Evolutionary conservation across 257 asterid species (phyloP).

Genomic region (Cynanchum wilfordii): DNA sequence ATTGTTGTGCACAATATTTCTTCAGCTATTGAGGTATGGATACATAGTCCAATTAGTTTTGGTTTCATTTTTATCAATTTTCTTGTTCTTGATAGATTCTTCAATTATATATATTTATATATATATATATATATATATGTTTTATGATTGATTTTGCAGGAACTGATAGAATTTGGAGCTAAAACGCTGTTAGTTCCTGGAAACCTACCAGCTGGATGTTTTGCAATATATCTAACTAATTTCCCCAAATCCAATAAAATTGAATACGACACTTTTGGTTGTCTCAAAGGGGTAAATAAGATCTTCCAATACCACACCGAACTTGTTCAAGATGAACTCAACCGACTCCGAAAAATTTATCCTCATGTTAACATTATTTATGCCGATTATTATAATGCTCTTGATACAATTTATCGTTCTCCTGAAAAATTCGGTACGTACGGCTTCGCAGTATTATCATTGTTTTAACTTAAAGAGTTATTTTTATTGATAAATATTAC

Average conservation of each 20-base stretch:
- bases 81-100: no score
- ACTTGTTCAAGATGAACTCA: conserved; percentile 25
- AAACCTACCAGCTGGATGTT: conserved; percentile 44
- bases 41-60: no score
- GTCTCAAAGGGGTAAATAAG: conserved; percentile 42
- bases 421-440: conserved; percentile 21
- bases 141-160: conserved; percentile 29
- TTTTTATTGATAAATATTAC: no score
- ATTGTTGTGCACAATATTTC: not conserved
- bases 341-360: conserved; percentile 18
- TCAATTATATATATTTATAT: no score
- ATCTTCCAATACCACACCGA: conserved; percentile 29
- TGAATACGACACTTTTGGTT: conserved; percentile 41
- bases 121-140: no score
- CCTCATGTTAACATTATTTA: conserved; percentile 37
- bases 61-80: no score
- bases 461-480: no score
- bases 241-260: conserved; percentile 18
- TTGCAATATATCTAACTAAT: conserved; percentile 23
- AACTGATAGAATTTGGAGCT: conserved; percentile 44
- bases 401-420: conserved; percentile 22
- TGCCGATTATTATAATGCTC: conserved; percentile 47
- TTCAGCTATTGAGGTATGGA: conserved; percentile 1
- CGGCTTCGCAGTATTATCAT: no score
- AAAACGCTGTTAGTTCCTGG: conserved; percentile 45